phyloP scores from a whole-genome alignment of 345 rosid species.

The Brassica carinata region DNA sequence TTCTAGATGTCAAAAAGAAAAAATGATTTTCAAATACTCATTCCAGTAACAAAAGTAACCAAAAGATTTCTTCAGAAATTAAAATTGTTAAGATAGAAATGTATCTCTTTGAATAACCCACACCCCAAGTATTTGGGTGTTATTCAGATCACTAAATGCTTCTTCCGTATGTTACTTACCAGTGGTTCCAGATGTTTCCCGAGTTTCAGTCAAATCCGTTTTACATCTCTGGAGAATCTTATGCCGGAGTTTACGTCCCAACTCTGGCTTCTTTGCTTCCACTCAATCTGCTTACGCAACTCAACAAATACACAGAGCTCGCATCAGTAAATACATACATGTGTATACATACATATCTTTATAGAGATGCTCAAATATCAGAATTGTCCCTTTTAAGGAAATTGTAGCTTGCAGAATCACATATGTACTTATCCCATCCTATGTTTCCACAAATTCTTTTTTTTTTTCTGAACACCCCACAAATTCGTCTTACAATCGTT shows the following conservation, averaged over 20 bases:
- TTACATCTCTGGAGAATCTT: conserved; percentile 90
- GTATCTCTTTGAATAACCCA: neutral
- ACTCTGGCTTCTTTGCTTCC: conserved; percentile 58
- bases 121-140: neutral
- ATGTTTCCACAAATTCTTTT: conserved; percentile 12
- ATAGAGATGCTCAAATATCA: conserved; percentile 34
- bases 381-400: conserved; percentile 37
- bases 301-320: conserved; percentile 32
- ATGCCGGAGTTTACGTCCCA: conserved; percentile 92
- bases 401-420: conserved; percentile 30
- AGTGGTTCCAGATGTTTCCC: conserved; percentile 86
- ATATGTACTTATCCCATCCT: neutral
- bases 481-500: neutral
- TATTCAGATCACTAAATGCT: conserved; percentile 4
- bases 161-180: neutral
- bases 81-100: neutral
- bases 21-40: neutral
- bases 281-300: conserved; percentile 12
- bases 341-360: neutral
- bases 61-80: neutral
- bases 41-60: neutral
- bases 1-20: neutral
- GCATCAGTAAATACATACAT: neutral
- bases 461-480: too few relatives aligned
- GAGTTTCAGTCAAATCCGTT: conserved; percentile 83